Base-by-base conservation (phyloP, 176 grass and related monocot species). In the Metroxylon sagu region DNA sequence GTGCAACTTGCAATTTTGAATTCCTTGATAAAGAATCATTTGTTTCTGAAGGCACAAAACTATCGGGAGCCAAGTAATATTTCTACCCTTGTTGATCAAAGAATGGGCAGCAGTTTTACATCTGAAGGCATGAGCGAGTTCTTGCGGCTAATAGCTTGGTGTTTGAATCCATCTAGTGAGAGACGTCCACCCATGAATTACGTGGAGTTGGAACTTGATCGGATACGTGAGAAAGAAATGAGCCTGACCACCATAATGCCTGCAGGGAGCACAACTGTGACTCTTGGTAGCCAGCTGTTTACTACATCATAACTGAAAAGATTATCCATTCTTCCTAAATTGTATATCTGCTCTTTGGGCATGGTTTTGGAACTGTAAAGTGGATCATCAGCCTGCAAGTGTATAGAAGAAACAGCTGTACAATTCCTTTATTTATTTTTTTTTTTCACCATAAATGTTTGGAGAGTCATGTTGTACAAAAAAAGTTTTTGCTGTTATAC, bases 271-370 rank as follows among this genome's bases (percentile, higher is more conserved):
- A 39, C 94, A 56, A 98, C 77, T n/a, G 82, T 98, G 14, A 89
- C 94, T 62, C 84, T 98, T 57, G 88, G 94, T 27, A 98, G 94
- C 72, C 88, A 98, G 82, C 79, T 98, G 25, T 98, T 98, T 70
- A 88, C 57, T 74, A 66, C 72, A 75, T 76, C 72, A 57, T 62
- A 88, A 69, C 52, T 67, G 26, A 76, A 23, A 14, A 16, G 51
- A 8, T 62, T 26, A 23, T 3, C 19, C 16, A 52, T 68, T 76
- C 69, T 62, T 25, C 69, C 50, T 39, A 26, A 62, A 61, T 15
- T 77, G 74, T 70, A 77, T 16, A 77, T 77, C 43, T 5, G n/a
- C 16, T 76, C 50, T 56, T 71, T 56, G 69, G 4, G 59, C 66
- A 57, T 56, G 18, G 16, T 54, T 66, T 67, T 65, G 51, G 61